A percentile compares a stretch with the other conserved stretches of the same genome.
These are phyloP conservation scores for Pseudotulostoma volvatum DNA, from an alignment of 495 filamentous ascomycete species.

Conservation along the genomic window DNA sequence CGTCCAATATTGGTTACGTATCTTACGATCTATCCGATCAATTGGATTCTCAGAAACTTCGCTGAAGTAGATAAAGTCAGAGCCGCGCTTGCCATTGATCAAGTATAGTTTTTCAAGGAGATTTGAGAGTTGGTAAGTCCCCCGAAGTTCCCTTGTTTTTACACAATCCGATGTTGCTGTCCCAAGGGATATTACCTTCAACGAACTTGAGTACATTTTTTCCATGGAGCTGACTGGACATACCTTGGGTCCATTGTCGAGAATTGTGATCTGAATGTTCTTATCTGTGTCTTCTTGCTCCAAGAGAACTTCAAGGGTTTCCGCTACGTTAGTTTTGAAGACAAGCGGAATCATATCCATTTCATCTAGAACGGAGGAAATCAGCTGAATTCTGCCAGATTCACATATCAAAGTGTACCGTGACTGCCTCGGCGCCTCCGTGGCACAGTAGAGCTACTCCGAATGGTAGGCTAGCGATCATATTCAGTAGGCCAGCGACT, in stretches of 20 bases:
- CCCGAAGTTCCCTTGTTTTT: slow-evolving; percentile 54
- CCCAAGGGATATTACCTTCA: slow-evolving; percentile 46
- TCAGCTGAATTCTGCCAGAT: background rate
- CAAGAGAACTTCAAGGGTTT: slow-evolving; percentile 44
- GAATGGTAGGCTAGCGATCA: no score
- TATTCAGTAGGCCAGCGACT: no score
- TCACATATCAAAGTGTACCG: background rate
- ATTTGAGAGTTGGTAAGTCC: slow-evolving; percentile 71
- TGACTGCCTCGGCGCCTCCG: background rate
- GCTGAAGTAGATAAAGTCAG: slow-evolving; percentile 59
- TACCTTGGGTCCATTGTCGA: slow-evolving; percentile 70
- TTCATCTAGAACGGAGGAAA: slow-evolving; percentile 13
- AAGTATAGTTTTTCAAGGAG: slow-evolving; percentile 66
- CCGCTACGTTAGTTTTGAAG: slow-evolving; percentile 47
- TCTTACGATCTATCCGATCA: slow-evolving; percentile 52
- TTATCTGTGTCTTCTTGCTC: slow-evolving; percentile 59
- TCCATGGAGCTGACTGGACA: slow-evolving; percentile 1
- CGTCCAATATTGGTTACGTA: slow-evolving; percentile 60
- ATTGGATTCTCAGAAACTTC: slow-evolving; percentile 73
- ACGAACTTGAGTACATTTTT: background rate
- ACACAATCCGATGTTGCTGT: slow-evolving; percentile 54
- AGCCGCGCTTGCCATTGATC: slow-evolving; percentile 52
- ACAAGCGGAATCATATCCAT: slow-evolving; percentile 24
- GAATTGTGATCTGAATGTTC: slow-evolving; percentile 73
- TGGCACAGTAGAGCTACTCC: no score